Evolutionary conservation across 345 rosid genomes (phyloP).

Genomic region (Capsella bursapastoris): DNA sequence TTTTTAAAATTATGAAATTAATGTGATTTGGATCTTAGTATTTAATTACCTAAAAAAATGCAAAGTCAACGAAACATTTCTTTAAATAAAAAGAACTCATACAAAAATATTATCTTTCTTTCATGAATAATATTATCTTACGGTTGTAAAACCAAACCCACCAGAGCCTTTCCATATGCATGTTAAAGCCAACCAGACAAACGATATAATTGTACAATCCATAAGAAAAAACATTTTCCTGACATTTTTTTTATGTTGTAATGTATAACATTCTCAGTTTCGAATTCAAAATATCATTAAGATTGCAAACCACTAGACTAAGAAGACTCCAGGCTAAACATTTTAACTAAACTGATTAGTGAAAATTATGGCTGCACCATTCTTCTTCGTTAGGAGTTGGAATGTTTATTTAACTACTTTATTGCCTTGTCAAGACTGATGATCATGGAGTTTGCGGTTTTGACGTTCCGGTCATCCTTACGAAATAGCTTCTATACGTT

Average conservation of each 20-base stretch:
- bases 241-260: slow-evolving; percentile 8
- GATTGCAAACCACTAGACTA: not conserved
- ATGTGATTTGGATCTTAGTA: slow-evolving; percentile 36
- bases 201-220: slow-evolving; percentile 29
- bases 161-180: not conserved
- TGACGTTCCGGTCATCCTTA: not conserved
- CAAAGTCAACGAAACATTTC: slow-evolving; percentile 36
- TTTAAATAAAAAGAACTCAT: not conserved
- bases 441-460: not conserved
- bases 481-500: not conserved
- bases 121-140: slow-evolving; percentile 26
- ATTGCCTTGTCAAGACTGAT: not conserved
- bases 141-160: slow-evolving; percentile 21
- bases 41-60: slow-evolving; percentile 19
- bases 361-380: not conserved
- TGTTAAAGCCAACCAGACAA: slow-evolving; percentile 42
- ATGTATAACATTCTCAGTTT: not conserved
- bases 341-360: not conserved
- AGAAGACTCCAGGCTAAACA: not conserved
- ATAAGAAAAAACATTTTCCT: slow-evolving; percentile 21
- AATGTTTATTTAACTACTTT: not conserved
- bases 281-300: not conserved
- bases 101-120: not conserved
- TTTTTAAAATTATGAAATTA: slow-evolving; percentile 11
- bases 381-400: not conserved